A percentile compares a stretch with the other conserved stretches of the same genome.
Evolutionary conservation across 2,329 filamentous ascomycete species (phyloP).

Genomic region (Fusarium virguliforme): DNA sequence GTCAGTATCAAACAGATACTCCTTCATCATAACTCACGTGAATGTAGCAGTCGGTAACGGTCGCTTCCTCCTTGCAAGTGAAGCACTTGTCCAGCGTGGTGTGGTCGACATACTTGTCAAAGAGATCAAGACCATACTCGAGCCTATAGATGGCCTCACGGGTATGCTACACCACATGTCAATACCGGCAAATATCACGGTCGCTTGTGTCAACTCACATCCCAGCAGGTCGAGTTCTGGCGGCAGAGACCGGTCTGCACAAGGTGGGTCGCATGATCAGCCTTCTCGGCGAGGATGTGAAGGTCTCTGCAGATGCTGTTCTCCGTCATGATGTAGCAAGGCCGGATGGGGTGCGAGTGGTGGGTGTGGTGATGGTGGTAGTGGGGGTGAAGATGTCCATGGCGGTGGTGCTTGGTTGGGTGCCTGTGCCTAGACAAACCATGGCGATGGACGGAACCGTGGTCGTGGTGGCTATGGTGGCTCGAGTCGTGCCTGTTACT

Average conservation of each 20-base stretch:
- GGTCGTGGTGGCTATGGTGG: slow-evolving; percentile 13
- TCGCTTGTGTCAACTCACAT: slow-evolving; percentile 28
- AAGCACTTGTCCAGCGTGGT: slow-evolving; percentile 49
- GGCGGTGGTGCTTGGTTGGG: slow-evolving; percentile 34
- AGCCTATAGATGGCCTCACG: slow-evolving; percentile 48
- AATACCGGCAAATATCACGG: slow-evolving; percentile 8
- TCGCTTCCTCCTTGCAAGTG: slow-evolving; percentile 45
- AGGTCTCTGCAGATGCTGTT: slow-evolving; percentile 47
- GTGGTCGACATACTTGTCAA: slow-evolving; percentile 50
- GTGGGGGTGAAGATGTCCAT: slow-evolving; percentile 38
- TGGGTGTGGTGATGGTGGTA: slow-evolving; percentile 32
- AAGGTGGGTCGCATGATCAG: slow-evolving; percentile 44
- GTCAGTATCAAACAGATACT: neutral
- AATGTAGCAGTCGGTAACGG: slow-evolving; percentile 50
- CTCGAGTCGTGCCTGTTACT: neutral
- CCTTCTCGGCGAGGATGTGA: slow-evolving; percentile 44
- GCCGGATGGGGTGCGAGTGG: slow-evolving; percentile 39
- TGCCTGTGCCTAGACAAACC: slow-evolving; percentile 12
- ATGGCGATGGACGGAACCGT: slow-evolving; percentile 14
- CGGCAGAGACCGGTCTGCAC: slow-evolving; percentile 40
- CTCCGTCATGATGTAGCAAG: slow-evolving; percentile 44
- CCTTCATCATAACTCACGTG: slow-evolving; percentile 31
- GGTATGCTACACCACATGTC: slow-evolving; percentile 38
- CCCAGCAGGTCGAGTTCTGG: slow-evolving; percentile 48
- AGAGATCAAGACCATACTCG: slow-evolving; percentile 50